Evolutionary conservation across 208 protist genomes (phyloP).

Genomic region (Phytomonas serpens): DNA sequence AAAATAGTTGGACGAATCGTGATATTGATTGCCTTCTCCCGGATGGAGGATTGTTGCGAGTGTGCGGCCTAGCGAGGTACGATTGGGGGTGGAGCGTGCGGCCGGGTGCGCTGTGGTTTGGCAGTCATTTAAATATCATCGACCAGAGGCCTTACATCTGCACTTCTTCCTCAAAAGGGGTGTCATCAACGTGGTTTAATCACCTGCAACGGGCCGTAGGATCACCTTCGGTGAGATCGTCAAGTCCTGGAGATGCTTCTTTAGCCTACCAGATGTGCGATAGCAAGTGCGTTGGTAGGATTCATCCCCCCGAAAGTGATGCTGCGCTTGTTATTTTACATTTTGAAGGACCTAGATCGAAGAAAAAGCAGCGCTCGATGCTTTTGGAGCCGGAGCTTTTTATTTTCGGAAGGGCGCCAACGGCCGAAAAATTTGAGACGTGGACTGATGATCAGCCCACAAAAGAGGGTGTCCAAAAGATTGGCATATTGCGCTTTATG

Average conservation of each 20-base stretch:
- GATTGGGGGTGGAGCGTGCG: constrained; percentile 83
- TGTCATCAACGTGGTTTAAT: not conserved
- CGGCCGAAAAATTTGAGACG: constrained; percentile 49
- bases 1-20: constrained; percentile 67
- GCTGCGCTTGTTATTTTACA: constrained; percentile 77
- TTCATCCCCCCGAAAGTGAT: constrained; percentile 14
- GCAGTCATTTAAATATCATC: constrained; percentile 32
- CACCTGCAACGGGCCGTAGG: not conserved
- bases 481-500: constrained; percentile 69
- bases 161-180: not conserved
- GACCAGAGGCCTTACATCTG: not conserved
- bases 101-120: constrained; percentile 58
- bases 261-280: not conserved
- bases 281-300: not conserved
- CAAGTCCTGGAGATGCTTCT: not conserved
- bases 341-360: constrained; percentile 67
- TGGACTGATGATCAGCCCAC: constrained; percentile 66
- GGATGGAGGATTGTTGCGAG: constrained; percentile 48
- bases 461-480: constrained; percentile 29
- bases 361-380: constrained; percentile 58
- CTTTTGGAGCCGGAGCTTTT: constrained; percentile 57
- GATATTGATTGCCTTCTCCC: constrained; percentile 71
- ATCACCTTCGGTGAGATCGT: constrained; percentile 1
- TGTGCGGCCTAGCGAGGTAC: constrained; percentile 69
- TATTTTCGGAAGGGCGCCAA: constrained; percentile 60